phyloP scores from a whole-genome alignment of 352 stramenopile genomes.

The Elongisporangium undulatum region DNA sequence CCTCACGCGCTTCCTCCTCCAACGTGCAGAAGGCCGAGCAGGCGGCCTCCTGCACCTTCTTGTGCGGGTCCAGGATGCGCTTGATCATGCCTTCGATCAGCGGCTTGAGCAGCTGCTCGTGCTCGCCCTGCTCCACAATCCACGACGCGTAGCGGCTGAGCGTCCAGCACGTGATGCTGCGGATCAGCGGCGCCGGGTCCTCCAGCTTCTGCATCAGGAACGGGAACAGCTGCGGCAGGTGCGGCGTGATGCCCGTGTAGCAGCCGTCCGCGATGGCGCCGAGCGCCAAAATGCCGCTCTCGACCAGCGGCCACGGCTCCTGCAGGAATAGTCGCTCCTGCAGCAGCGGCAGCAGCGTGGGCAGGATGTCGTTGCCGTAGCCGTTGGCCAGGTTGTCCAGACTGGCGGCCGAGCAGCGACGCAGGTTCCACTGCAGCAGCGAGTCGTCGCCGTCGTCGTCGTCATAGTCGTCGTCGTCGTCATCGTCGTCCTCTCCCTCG shows the following conservation, averaged over 20 bases:
- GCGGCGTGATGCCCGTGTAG: conserved; percentile 89
- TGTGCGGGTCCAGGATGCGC: conserved; percentile 89
- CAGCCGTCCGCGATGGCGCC: conserved; percentile 94
- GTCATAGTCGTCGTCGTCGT: conserved; percentile 88
- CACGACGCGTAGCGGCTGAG: conserved; percentile 90
- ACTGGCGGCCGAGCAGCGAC: conserved; percentile 92
- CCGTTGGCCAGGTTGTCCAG: conserved; percentile 93
- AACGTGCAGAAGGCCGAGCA: conserved; percentile 94
- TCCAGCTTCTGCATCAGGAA: conserved; percentile 94
- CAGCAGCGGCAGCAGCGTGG: conserved; percentile 88
- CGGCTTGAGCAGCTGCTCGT: conserved; percentile 63
- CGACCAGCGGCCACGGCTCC: conserved; percentile 92
- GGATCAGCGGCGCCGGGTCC: conserved; percentile 85
- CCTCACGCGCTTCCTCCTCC: conserved; percentile 91
- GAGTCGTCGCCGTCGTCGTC: conserved; percentile 91
- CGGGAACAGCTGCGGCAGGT: conserved; percentile 91
- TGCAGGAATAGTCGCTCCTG: conserved; percentile 88
- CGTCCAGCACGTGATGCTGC: conserved; percentile 94
- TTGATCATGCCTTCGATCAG: conserved; percentile 87
- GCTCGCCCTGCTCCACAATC: conserved; percentile 90
- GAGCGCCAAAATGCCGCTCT: conserved; percentile 95
- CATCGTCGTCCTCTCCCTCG: conserved; percentile 30
- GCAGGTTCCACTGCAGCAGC: conserved; percentile 94
- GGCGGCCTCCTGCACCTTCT: conserved; percentile 94
- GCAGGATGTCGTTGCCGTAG: conserved; percentile 93